Evolutionary conservation across 257 asterid genomes (phyloP).

Genomic region (Nicotiana tabacum): DNA sequence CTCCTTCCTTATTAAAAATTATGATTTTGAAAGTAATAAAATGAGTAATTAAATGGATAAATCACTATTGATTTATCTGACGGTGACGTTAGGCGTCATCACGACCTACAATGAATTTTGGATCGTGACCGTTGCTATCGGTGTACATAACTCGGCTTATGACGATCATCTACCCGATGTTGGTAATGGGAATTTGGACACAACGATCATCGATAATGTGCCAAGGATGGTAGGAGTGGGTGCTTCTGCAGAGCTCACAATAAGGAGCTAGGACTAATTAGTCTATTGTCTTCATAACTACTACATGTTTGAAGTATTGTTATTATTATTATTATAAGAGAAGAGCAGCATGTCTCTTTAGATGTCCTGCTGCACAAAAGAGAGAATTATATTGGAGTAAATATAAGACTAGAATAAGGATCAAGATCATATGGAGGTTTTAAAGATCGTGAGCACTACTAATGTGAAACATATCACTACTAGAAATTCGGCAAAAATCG

Average conservation of each 20-base stretch:
- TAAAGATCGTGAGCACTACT: neutral
- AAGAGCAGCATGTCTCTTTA: constrained; percentile 18
- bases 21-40: too few relatives aligned
- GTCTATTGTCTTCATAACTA: neutral
- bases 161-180: constrained; percentile 27
- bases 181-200: constrained; percentile 31
- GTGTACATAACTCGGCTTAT: constrained; percentile 82
- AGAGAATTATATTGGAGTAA: neutral
- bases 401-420: constrained; percentile 8
- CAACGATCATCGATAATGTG: constrained; percentile 31
- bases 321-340: neutral
- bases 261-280: constrained; percentile 37
- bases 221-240: constrained; percentile 34
- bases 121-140: constrained; percentile 30
- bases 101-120: too few relatives aligned
- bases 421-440: neutral
- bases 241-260: constrained; percentile 45
- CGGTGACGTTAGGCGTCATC: too few relatives aligned
- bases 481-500: too few relatives aligned
- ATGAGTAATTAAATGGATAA: too few relatives aligned
- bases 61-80: too few relatives aligned
- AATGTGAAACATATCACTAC: neutral
- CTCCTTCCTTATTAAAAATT: too few relatives aligned
- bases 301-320: neutral
- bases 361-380: constrained; percentile 16